Evolutionary conservation across 805 yeast genomes (phyloP), one percentile per base, ranked within the genome.

Genomic region (Brettanomyces sp.): DNA sequence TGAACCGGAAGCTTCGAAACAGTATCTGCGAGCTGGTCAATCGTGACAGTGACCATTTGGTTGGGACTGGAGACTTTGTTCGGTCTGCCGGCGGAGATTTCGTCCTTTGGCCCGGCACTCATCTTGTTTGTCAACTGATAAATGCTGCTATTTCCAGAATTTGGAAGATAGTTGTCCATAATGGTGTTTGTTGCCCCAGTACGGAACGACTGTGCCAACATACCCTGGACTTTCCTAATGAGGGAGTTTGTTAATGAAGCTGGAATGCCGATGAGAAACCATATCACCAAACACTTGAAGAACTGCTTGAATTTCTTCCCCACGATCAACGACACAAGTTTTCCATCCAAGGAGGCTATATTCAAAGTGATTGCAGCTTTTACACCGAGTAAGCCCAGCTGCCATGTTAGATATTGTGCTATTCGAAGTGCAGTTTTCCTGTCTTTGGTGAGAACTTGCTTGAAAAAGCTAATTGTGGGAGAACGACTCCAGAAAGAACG

Each of bases 191-290:
- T 85, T 43, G 90, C 68, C 56, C 80, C 77, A 36, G 70, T 64
- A 52, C 95, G 74, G 52, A 87, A 74, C 33, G 73, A 59, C 47
- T 76, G 72, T 1, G 86, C 69, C 47, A 84, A 68, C 44, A 77
- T 68, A 48, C 71, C 74, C 39, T 80, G 80, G 3, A 81, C 72
- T 66, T 77, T 82, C 13, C 72, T 68, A 45, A 89, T 72, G 45
- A 85, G 62, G 0, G 95, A 77, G 56, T 89, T 87, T 8, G 85
- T 81, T 30, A 85, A 57, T 3, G 95, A 76, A 1, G 95, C 93
- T 0, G 98, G 98, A 8, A 88, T 60, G 9, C 96, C 96, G 12
- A 90, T 69, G 13, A 78, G 55, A 82, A 90, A 77, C 97, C 97
- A 90, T 56, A 77, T 70, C 2, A 75, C 68, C 46, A 89, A 63